A percentile compares a stretch with the other conserved stretches of the same genome.
Conservation (phyloP, 805 yeast genomes). For the Tetrapisispora iriomotensis region DNA sequence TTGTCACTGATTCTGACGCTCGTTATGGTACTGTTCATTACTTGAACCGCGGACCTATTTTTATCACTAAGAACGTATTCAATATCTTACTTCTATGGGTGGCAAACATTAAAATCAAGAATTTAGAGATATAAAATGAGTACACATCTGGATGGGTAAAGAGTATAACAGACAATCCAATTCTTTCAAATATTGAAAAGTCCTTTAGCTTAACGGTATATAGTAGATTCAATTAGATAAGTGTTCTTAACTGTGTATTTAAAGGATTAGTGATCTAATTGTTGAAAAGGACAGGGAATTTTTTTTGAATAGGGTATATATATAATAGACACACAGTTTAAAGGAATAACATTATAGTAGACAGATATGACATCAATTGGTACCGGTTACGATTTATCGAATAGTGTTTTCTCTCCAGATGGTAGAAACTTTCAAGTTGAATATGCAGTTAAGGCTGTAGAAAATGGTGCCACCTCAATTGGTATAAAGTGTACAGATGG, state of each 20-base stretch:
- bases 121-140: not conserved
- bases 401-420: conserved; percentile 82
- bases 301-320: not conserved
- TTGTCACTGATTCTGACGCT: too few relatives aligned
- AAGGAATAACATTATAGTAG: not conserved
- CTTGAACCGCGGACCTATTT: too few relatives aligned
- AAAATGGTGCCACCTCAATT: conserved; percentile 90
- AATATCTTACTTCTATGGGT: not conserved
- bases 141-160: too few relatives aligned
- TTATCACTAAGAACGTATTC: too few relatives aligned
- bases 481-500: conserved; percentile 93
- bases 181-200: too few relatives aligned
- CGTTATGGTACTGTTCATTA: too few relatives aligned
- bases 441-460: conserved; percentile 95
- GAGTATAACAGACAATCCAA: too few relatives aligned
- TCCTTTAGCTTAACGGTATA: too few relatives aligned
- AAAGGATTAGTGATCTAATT: too few relatives aligned
- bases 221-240: too few relatives aligned
- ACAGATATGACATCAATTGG: conserved; percentile 78
- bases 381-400: conserved; percentile 96
- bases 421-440: conserved; percentile 96
- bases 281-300: too few relatives aligned
- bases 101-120: not conserved
- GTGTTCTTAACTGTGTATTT: too few relatives aligned
- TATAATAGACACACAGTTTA: not conserved